Conservation (phyloP, 371 early-diverging fungal species). For the Smittium culicis region DNA sequence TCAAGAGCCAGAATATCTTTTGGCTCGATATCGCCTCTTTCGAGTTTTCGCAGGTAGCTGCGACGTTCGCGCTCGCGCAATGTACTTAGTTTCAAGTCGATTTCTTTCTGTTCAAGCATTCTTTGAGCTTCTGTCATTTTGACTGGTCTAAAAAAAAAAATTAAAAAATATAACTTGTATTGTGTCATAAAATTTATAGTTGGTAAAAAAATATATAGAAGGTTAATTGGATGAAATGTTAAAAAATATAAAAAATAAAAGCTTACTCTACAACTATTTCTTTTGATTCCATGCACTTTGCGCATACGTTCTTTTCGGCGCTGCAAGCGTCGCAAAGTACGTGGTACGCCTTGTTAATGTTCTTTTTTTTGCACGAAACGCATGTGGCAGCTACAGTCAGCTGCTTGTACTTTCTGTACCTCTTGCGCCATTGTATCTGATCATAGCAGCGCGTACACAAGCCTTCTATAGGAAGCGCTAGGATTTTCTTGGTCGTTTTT, state of each 20-base stretch:
- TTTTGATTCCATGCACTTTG: conserved; percentile 70
- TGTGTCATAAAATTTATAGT: conserved; percentile 4
- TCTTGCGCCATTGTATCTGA: conserved; percentile 79
- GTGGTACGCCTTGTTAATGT: conserved; percentile 89
- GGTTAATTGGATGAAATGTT: conserved; percentile 9
- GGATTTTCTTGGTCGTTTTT: conserved; percentile 57
- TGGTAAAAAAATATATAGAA: conserved; percentile 12
- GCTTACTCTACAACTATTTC: conserved; percentile 48
- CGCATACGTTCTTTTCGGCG: conserved; percentile 62
- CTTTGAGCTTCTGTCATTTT: conserved; percentile 35
- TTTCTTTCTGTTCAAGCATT: conserved; percentile 51
- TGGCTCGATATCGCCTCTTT: conserved; percentile 44
- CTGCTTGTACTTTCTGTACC: conserved; percentile 92
- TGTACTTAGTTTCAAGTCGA: conserved; percentile 46
- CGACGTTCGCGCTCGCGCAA: conserved; percentile 81
- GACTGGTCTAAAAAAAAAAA: not conserved
- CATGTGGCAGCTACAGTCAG: conserved; percentile 81
- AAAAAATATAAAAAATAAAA: not conserved
- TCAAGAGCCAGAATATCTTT: conserved; percentile 13
- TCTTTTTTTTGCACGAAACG: conserved; percentile 50
- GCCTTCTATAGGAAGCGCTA: conserved; percentile 66
- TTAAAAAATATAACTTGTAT: not conserved
- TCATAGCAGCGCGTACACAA: conserved; percentile 83
- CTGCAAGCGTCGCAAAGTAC: conserved; percentile 84
- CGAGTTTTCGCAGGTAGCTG: conserved; percentile 63